Conservation (phyloP, 805 yeast genomes). For the Candida argentea region DNA sequence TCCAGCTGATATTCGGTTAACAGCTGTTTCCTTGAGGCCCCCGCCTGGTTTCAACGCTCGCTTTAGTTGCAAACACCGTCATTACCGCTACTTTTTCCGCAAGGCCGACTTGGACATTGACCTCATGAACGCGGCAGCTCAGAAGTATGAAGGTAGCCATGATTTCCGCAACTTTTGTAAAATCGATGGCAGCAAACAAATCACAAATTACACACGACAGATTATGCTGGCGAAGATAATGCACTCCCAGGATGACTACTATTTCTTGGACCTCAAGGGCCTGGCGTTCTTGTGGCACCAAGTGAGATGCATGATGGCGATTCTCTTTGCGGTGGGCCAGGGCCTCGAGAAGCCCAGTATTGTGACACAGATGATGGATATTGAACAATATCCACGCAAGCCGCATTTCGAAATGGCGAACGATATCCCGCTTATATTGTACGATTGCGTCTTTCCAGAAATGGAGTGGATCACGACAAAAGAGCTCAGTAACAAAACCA, state of each 20-base stretch:
- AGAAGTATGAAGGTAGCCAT: constrained; percentile 56
- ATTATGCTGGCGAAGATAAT: constrained; percentile 45
- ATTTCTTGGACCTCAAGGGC: constrained; percentile 71
- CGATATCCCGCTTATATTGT: constrained; percentile 78
- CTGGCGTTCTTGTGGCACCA: constrained; percentile 96
- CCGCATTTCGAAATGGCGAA: constrained; percentile 86
- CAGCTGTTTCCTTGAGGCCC: constrained; percentile 74
- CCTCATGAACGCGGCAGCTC: constrained; percentile 61
- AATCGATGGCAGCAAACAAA: constrained; percentile 88
- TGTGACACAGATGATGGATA: constrained; percentile 49
- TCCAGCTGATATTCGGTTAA: constrained; percentile 77
- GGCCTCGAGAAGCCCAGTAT: constrained; percentile 51
- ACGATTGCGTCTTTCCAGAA: constrained; percentile 68
- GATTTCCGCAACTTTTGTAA: constrained; percentile 95
- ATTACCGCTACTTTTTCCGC: constrained; percentile 76
- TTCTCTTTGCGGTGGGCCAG: constrained; percentile 74
- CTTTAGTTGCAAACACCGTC: constrained; percentile 80
- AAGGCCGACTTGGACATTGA: constrained; percentile 44
- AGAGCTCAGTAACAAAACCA: constrained; percentile 16
- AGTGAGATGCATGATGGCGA: constrained; percentile 90
- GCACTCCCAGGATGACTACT: constrained; percentile 34
- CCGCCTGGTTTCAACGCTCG: constrained; percentile 83
- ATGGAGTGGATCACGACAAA: constrained; percentile 53
- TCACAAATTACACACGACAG: constrained; percentile 63
- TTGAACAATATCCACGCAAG: constrained; percentile 45